Evolutionary conservation across 1,284 basidiomycete species (phyloP).

Genomic region (Sanguinoderma infundibulare): DNA sequence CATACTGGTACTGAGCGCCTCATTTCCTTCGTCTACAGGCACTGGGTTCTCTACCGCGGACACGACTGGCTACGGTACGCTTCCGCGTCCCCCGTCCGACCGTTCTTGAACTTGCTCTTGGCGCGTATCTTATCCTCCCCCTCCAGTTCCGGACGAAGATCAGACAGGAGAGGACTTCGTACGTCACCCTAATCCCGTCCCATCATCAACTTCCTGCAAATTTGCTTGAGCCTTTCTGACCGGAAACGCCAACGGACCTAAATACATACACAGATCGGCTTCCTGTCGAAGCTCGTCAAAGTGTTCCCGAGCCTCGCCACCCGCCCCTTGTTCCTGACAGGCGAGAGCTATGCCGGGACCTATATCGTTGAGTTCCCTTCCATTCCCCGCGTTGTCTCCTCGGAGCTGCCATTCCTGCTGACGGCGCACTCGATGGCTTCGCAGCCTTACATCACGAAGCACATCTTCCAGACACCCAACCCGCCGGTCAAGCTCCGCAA

Average conservation of each 20-base stretch:
- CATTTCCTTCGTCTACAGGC: constrained; percentile 37
- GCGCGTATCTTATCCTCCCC: neutral
- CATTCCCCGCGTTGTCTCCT: neutral
- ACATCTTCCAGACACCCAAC: constrained; percentile 59
- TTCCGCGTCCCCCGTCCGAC: neutral
- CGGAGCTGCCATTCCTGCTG: neutral
- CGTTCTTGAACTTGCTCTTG: neutral
- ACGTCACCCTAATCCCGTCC: constrained; percentile 36
- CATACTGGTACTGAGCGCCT: constrained; percentile 9
- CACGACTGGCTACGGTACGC: constrained; percentile 35
- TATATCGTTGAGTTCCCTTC: constrained; percentile 44
- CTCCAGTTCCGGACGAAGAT: constrained; percentile 62
- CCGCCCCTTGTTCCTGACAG: constrained; percentile 35
- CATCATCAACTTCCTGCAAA: neutral
- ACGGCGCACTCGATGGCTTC: neutral
- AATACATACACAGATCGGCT: constrained; percentile 23
- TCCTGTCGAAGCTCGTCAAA: constrained; percentile 32
- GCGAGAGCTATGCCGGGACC: constrained; percentile 37
- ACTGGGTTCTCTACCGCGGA: constrained; percentile 71
- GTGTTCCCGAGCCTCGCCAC: constrained; percentile 35
- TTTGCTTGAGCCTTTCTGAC: constrained; percentile 5
- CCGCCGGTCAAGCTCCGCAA: constrained; percentile 68
- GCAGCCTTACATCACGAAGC: constrained; percentile 70
- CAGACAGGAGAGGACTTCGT: constrained; percentile 74
- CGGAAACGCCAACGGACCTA: neutral